phyloP scores from a whole-genome alignment of 2,329 filamentous ascomycete species.

The Fusarium sublunatum region DNA sequence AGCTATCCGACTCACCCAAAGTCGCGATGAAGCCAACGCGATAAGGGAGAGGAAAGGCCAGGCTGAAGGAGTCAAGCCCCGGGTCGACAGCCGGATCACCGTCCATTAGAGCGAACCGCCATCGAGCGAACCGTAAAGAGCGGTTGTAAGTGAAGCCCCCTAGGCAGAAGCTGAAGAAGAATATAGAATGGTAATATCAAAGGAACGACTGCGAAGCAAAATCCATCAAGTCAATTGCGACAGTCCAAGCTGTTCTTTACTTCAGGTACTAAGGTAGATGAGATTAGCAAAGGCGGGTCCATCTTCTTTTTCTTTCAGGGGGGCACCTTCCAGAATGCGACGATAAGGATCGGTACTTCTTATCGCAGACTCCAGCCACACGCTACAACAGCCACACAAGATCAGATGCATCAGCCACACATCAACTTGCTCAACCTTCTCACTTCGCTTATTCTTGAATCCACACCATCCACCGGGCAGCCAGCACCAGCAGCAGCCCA shows the following conservation, averaged over 20 bases:
- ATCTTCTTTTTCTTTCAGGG: constrained; percentile 38
- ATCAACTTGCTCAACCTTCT: background rate
- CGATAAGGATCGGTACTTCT: constrained; percentile 5
- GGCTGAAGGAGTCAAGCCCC: constrained; percentile 85
- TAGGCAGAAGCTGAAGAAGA: constrained; percentile 7
- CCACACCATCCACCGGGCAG: background rate
- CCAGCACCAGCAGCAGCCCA: background rate
- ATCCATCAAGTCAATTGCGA: constrained; percentile 38
- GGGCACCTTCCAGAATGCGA: constrained; percentile 24
- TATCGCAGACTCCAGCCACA: constrained; percentile 7
- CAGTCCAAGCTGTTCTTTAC: constrained; percentile 44
- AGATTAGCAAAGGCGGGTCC: constrained; percentile 36
- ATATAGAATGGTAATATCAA: constrained; percentile 17
- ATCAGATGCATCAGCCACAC: background rate
- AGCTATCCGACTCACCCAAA: constrained; percentile 69
- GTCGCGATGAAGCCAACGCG: constrained; percentile 88
- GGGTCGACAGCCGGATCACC: constrained; percentile 77
- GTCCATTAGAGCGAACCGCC: constrained; percentile 66
- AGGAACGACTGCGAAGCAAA: constrained; percentile 26
- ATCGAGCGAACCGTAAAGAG: constrained; percentile 30
- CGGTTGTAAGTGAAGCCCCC: constrained; percentile 2
- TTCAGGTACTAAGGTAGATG: constrained; percentile 4
- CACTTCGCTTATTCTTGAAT: background rate
- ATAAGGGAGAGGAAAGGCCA: constrained; percentile 88
- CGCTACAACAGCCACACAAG: constrained; percentile 9